Percentiles rank a stretch among this genome's conserved stretches.
These are phyloP conservation scores for Parsonsia alboflavescens DNA, from an alignment of 257 asterid genomes.

Conservation along the genomic window DNA sequence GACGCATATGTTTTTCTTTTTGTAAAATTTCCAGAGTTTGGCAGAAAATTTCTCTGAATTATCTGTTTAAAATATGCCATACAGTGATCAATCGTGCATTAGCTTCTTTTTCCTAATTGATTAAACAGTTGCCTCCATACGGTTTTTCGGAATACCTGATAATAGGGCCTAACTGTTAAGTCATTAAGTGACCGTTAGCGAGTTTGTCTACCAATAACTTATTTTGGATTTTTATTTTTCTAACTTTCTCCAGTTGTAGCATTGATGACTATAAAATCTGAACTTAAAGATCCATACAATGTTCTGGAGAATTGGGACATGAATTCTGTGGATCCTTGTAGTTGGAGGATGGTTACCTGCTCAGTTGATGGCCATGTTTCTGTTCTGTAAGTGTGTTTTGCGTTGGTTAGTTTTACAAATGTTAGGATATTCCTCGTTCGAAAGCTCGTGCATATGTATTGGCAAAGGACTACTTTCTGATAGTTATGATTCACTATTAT, in stretches of 20 bases:
- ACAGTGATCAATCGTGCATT: background rate
- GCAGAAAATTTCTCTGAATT: background rate
- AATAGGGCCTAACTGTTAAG: background rate
- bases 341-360: conserved; percentile 97
- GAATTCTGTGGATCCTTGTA: conserved; percentile 96
- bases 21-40: background rate
- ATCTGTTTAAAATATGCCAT: background rate
- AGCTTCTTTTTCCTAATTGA: background rate
- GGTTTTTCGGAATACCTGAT: background rate
- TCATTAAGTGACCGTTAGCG: background rate
- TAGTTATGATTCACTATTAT: conserved; percentile 17
- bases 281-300: conserved; percentile 71
- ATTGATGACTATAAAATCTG: conserved; percentile 67
- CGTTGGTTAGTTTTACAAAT: background rate
- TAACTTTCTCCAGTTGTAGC: conserved; percentile 70
- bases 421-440: background rate
- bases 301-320: conserved; percentile 89
- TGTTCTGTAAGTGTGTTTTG: conserved; percentile 59
- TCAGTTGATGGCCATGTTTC: conserved; percentile 79
- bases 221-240: conserved; percentile 5
- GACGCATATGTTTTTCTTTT: background rate
- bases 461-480: conserved; percentile 1
- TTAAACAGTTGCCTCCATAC: background rate
- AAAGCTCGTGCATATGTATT: background rate
- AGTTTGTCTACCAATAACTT: background rate